phyloP scores from a whole-genome alignment of 352 stramenopile genomes.

The Pilasporangium apinafurcum region DNA sequence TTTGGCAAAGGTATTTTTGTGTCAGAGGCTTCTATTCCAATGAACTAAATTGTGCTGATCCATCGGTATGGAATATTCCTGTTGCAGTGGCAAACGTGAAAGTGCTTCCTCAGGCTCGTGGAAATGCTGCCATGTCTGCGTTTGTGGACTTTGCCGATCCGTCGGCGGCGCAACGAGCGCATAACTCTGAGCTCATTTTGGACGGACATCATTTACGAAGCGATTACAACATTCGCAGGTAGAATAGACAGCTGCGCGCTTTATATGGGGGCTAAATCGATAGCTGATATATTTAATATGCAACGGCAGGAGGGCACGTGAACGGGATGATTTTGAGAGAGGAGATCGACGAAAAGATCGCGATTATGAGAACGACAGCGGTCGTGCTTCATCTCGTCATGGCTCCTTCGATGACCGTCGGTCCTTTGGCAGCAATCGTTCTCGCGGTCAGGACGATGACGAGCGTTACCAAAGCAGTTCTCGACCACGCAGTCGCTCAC shows the following conservation, averaged over 20 bases:
- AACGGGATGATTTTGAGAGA: too few species aligned
- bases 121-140: conserved; percentile 48
- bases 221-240: conserved; percentile 49
- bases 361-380: not conserved
- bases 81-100: conserved; percentile 55
- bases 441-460: too few species aligned
- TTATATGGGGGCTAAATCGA: not conserved
- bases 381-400: too few species aligned
- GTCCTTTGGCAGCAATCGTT: too few species aligned
- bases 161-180: conserved; percentile 28
- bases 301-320: too few species aligned
- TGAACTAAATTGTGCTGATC: not conserved
- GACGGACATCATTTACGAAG: conserved; percentile 30
- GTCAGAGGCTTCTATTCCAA: not conserved
- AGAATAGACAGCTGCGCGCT: not conserved
- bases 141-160: conserved; percentile 55
- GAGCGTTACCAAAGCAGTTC: too few species aligned
- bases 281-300: too few species aligned
- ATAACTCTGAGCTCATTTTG: conserved; percentile 34
- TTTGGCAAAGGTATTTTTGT: conserved; percentile 42
- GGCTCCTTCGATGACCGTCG: too few species aligned
- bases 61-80: not conserved
- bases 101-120: conserved; percentile 35
- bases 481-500: too few species aligned
- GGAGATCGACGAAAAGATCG: too few species aligned